These are phyloP conservation scores for Otatea glauca DNA, from an alignment of 176 grass and related monocot species.

Conservation along the genomic window DNA sequence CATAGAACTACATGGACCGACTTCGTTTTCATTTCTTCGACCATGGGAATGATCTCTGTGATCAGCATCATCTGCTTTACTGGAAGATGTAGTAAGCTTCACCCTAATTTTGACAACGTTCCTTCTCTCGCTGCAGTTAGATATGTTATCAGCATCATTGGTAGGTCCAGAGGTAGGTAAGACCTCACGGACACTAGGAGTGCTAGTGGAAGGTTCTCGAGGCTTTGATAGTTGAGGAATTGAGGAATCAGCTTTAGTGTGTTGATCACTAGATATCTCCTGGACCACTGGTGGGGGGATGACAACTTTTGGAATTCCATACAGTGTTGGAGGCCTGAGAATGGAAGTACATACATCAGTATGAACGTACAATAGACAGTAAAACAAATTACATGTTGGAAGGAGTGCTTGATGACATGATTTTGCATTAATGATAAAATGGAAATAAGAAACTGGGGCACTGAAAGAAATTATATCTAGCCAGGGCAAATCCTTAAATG, in stretches of 20 bases:
- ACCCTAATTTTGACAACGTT: constrained; percentile 92
- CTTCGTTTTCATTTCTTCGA: constrained; percentile 75
- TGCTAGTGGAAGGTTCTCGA: constrained; percentile 73
- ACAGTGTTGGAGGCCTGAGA: constrained; percentile 76
- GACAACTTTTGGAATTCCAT: constrained; percentile 70
- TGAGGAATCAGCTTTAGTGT: constrained; percentile 54
- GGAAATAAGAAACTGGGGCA: not conserved
- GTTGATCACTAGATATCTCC: constrained; percentile 61
- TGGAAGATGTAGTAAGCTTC: constrained; percentile 69
- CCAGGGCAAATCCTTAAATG: not conserved
- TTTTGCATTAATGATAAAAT: not conserved
- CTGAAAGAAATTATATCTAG: not conserved
- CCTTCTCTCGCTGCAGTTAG: constrained; percentile 85
- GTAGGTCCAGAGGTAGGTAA: constrained; percentile 57
- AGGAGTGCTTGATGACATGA: constrained; percentile 25
- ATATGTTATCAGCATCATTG: constrained; percentile 87
- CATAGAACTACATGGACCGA: constrained; percentile 84
- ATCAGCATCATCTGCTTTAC: constrained; percentile 79
- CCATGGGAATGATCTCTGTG: constrained; percentile 55
- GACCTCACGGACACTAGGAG: constrained; percentile 62
- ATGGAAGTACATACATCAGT: constrained; percentile 27
- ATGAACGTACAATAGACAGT: constrained; percentile 31
- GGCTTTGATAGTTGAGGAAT: constrained; percentile 61
- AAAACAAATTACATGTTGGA: not conserved
- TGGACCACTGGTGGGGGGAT: constrained; percentile 41